Conservation (phyloP, 495 filamentous ascomycete genomes). For the Hypoxylon crocopeplum region DNA sequence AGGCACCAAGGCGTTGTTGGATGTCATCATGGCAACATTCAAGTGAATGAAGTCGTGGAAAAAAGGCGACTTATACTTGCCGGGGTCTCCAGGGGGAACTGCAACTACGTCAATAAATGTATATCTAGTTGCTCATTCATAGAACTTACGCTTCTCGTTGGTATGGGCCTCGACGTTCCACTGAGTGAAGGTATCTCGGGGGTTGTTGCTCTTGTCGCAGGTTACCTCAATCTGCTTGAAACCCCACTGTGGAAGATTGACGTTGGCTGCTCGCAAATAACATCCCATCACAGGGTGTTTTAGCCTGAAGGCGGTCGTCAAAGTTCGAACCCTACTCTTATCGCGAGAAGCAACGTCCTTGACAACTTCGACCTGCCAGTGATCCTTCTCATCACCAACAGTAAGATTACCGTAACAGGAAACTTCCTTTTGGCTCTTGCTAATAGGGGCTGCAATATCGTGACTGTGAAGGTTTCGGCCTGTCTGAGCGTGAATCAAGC, state of each 20-base stretch:
- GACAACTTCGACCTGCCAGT: slow-evolving; percentile 94
- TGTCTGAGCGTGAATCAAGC: slow-evolving; percentile 92
- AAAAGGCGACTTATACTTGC: slow-evolving; percentile 95
- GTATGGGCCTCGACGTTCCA: slow-evolving; percentile 98
- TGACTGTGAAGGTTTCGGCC: slow-evolving; percentile 97
- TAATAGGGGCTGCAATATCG: slow-evolving; percentile 82
- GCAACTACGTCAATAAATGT: slow-evolving; percentile 33
- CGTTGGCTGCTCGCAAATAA: slow-evolving; percentile 93
- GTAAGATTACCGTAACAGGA: slow-evolving; percentile 96
- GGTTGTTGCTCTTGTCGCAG: slow-evolving; percentile 92
- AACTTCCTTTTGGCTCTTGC: slow-evolving; percentile 89
- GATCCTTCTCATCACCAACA: slow-evolving; percentile 97
- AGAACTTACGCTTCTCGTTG: slow-evolving; percentile 87
- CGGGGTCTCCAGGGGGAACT: slow-evolving; percentile 92
- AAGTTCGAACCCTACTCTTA: slow-evolving; percentile 82
- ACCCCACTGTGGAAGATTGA: slow-evolving; percentile 97
- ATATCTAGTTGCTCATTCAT: background rate
- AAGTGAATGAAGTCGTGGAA: slow-evolving; percentile 95
- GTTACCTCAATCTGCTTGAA: slow-evolving; percentile 99
- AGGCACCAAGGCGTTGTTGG: slow-evolving; percentile 96
- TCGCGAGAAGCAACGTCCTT: slow-evolving; percentile 87
- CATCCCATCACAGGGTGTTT: slow-evolving; percentile 85
- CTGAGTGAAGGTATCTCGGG: slow-evolving; percentile 91
- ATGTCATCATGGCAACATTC: slow-evolving; percentile 99
- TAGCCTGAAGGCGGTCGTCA: slow-evolving; percentile 92